Evolutionary conservation across 192 early-diverging fungal species (phyloP), one percentile per base, ranked within the genome.

Genomic region (Borealophlyctis nickersoniae): DNA sequence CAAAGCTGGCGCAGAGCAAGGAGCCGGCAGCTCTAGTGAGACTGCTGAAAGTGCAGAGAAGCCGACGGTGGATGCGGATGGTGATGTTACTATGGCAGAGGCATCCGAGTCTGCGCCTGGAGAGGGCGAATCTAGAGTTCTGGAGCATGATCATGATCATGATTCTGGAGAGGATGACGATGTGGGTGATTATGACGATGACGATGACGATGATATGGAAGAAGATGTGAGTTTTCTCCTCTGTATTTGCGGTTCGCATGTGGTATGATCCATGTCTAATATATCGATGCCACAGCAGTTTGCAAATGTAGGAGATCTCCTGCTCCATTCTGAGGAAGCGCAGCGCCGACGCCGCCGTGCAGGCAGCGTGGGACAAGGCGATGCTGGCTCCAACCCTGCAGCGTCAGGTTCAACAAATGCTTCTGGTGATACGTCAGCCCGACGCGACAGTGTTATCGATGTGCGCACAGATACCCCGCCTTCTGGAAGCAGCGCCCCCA

Each of bases 291-390:
- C n/a, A n/a, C n/a, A n/a, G n/a, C 50, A 74, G 73, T 36, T 59
- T 16, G n/a, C 67, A 50, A 58, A 75, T 36, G 70, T 75, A n/a
- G 62, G 70, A 9, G 70, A 75, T 56, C 52, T 75, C 30, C 58
- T 75, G 7, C 31, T 73, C 4, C 62, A 69, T 28, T 33, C 73
- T 11, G 73, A 75, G 53, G 73, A 74, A 53, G 56, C 67, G 24
- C 30, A 30, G n/a, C 60, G 73, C 22, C 31, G 39, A 9, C 45
- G 71, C 11, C 53, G 60, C 2, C n/a, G n/a, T 55, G n/a, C 26
- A 1, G 24, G 29, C 2, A 34, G 24, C 2, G 29, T 11, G 2
- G 36, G 16, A 32, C 61, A 58, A 5, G 16, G 23, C 23, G 52
- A 52, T 23, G 31, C n/a, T 49, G 45, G 28, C 13, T n/a, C 49